Base-by-base conservation (phyloP, 257 asterid genomes). In the Penstemon newberryi region DNA sequence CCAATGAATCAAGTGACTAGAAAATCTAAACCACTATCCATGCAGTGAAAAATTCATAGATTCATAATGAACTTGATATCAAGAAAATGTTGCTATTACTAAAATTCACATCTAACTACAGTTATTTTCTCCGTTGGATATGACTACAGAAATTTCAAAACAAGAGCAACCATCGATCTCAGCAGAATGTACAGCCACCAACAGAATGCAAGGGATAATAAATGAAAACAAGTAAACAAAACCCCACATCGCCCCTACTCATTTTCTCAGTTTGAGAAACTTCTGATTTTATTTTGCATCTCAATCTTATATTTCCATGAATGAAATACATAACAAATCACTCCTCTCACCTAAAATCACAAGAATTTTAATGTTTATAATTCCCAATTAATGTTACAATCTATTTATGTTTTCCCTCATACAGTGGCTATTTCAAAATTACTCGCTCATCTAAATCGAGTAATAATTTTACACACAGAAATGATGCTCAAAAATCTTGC, bases 21-120 rank as follows among this genome's bases (percentile, higher is more conserved):
- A 58, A 74, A 60, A 66, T 46, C 54, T 25, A 58, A 41, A 42
- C 63, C 61, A 60, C 1, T 40, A 43, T 49, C 63, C 71, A 3
- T 3, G 57, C 63, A 66, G 65, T 52, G 50, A 62, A 63, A 68
- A 42, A 43, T 5, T 11, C 60, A 19, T 55, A 66, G 39, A 66
- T 53, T 57, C 76, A 60, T 41, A 36, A 7, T 50, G 60, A 12
- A 52, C 44, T n/a, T 18, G 37, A 13, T 62, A 41, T 40, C 52
- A 56, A 44, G 60, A 36, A 5, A 36, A 61, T 73, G 52, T 51
- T 53, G n/a, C 56, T 56, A 9, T 25, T 10, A 69, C 39, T 13
- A 40, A n/a, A 18, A 8, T 7, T 41, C 11, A 19, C 57, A 69
- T 50, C 47, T 66, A 59, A 40, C 5, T 12, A 51, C 33, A 25